phyloP scores from a whole-genome alignment of 257 asterid genomes.

The Nicotiana noctiflora region DNA sequence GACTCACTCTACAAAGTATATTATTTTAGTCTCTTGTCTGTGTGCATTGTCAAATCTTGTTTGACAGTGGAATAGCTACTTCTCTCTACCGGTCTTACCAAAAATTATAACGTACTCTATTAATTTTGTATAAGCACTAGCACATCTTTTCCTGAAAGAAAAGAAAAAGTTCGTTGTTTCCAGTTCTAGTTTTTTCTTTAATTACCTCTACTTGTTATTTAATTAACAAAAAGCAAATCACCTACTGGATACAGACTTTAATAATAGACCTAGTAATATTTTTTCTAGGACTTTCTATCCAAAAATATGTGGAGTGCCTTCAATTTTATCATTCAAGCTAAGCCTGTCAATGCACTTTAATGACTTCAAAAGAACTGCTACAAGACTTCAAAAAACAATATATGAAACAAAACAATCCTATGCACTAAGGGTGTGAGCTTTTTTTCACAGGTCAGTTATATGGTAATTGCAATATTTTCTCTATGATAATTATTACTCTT shows the following conservation, averaged over 20 bases:
- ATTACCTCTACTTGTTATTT: neutral
- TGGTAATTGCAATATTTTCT: no score
- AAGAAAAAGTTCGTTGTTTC: neutral
- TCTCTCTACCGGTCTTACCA: neutral
- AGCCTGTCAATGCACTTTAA: neutral
- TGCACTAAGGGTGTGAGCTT: no score
- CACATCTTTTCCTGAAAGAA: neutral
- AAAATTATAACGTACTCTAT: neutral
- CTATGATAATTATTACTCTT: no score
- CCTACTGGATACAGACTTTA: neutral
- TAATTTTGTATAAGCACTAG: neutral
- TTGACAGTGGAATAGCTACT: no score
- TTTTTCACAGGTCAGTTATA: no score
- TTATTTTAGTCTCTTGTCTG: neutral
- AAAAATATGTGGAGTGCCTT: neutral
- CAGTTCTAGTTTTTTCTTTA: neutral
- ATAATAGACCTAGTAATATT: neutral
- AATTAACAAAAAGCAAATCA: neutral
- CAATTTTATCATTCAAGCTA: neutral
- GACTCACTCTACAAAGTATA: neutral
- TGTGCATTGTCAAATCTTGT: neutral
- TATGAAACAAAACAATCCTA: no score
- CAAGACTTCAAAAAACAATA: no score
- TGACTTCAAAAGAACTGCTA: neutral
- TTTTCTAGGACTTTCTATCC: neutral